Conservation (phyloP, 805 yeast species). For the Maudiozyma turicensis region DNA sequence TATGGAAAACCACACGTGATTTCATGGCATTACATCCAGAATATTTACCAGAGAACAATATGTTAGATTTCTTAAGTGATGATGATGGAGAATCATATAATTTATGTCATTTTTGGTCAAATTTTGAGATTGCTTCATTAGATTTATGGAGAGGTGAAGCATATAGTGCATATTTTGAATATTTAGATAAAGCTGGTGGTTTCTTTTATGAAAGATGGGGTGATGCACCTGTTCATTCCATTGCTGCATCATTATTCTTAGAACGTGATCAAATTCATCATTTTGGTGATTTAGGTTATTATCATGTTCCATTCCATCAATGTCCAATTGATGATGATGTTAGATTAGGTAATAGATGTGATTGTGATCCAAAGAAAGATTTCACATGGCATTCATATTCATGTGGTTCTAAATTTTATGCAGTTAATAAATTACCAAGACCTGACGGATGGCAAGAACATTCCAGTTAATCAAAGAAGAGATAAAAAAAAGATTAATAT, state of each 20-base stretch:
- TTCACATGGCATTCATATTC: conserved; percentile 70
- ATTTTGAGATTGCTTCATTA: conserved; percentile 73
- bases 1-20: conserved; percentile 62
- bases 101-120: conserved; percentile 86
- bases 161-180: conserved; percentile 59
- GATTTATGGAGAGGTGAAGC: conserved; percentile 68
- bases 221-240: conserved; percentile 86
- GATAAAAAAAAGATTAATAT: neutral
- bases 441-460: conserved; percentile 57
- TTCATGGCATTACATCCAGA: conserved; percentile 55
- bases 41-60: conserved; percentile 47
- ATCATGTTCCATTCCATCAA: conserved; percentile 69
- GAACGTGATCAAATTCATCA: conserved; percentile 63
- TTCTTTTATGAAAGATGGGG: conserved; percentile 93
- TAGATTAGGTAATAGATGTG: conserved; percentile 57
- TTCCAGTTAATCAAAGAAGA: neutral
- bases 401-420: conserved; percentile 57
- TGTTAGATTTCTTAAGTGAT: conserved; percentile 60
- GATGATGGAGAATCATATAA: conserved; percentile 67
- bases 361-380: conserved; percentile 60
- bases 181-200: conserved; percentile 76
- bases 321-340: conserved; percentile 61
- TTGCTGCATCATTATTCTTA: conserved; percentile 73
- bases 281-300: conserved; percentile 80
- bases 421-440: conserved; percentile 44